Conservation (phyloP, 495 filamentous ascomycete species). For the Hypoxylon fuscum region DNA sequence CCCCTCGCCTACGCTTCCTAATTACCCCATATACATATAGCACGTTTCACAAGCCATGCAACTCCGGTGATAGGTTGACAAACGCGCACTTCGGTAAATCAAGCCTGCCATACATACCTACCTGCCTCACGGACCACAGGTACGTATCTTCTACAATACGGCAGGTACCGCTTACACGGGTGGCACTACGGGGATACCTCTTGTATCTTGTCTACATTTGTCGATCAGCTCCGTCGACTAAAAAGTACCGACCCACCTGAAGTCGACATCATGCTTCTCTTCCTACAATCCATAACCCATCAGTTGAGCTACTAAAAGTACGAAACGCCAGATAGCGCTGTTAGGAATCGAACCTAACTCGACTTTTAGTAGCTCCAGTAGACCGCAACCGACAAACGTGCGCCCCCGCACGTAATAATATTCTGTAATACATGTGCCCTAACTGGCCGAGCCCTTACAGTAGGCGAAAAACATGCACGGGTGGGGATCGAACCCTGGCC, state of each 20-base stretch:
- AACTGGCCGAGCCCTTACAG: too few species aligned
- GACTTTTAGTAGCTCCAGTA: too few species aligned
- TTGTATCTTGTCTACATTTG: constrained; percentile 27
- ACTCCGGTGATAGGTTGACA: constrained; percentile 38
- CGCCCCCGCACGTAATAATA: too few species aligned
- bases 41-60: constrained; percentile 42
- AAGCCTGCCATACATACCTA: constrained; percentile 1
- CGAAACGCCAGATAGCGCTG: too few species aligned
- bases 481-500: too few species aligned
- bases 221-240: constrained; percentile 41
- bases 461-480: too few species aligned
- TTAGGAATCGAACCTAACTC: too few species aligned
- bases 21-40: constrained; percentile 43
- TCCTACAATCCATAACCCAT: constrained; percentile 18
- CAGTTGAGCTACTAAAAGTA: too few species aligned
- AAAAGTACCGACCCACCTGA: constrained; percentile 37
- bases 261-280: constrained; percentile 32
- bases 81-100: constrained; percentile 43
- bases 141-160: constrained; percentile 1
- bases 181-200: constrained; percentile 28
- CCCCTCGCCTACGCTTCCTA: constrained; percentile 35
- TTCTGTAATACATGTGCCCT: too few species aligned
- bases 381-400: too few species aligned
- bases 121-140: not conserved
- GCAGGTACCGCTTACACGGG: constrained; percentile 31